phyloP scores from a whole-genome alignment of 2,329 filamentous ascomycete species.

The Fusarium sp. region DNA sequence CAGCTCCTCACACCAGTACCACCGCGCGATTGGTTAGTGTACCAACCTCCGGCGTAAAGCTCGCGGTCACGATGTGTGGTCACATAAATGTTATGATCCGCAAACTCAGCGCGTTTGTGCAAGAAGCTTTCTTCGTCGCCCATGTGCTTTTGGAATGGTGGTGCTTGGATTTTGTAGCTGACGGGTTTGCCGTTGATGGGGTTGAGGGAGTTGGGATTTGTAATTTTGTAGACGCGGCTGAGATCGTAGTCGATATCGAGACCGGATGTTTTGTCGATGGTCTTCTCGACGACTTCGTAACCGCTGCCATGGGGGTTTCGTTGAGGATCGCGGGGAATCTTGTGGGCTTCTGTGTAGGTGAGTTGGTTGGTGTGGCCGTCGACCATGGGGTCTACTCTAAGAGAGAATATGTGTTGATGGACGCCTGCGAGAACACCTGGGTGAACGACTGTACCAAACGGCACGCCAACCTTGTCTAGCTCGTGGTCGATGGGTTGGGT shows the following conservation, averaged over 20 bases:
- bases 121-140: conserved; percentile 58
- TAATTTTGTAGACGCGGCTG: conserved; percentile 63
- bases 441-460: conserved; percentile 70
- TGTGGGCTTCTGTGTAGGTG: conserved; percentile 53
- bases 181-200: conserved; percentile 55
- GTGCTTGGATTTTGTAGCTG: conserved; percentile 62
- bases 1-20: conserved; percentile 51
- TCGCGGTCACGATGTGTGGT: conserved; percentile 62
- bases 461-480: conserved; percentile 59
- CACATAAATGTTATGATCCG: conserved; percentile 61
- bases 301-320: conserved; percentile 72
- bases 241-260: conserved; percentile 60
- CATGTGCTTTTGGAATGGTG: conserved; percentile 59
- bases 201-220: conserved; percentile 53
- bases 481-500: conserved; percentile 70
- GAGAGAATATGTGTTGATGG: conserved; percentile 76
- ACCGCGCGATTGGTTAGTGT: conserved; percentile 60
- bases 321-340: conserved; percentile 56
- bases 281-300: conserved; percentile 64
- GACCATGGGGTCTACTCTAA: conserved; percentile 73
- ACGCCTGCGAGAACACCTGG: conserved; percentile 73
- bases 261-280: conserved; percentile 53
- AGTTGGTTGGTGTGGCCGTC: conserved; percentile 64
- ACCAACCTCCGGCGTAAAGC: conserved; percentile 63
- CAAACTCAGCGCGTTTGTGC: conserved; percentile 58